Conservation (phyloP, 2,329 filamentous ascomycete genomes). For the Bipolaris sorokiniana region DNA sequence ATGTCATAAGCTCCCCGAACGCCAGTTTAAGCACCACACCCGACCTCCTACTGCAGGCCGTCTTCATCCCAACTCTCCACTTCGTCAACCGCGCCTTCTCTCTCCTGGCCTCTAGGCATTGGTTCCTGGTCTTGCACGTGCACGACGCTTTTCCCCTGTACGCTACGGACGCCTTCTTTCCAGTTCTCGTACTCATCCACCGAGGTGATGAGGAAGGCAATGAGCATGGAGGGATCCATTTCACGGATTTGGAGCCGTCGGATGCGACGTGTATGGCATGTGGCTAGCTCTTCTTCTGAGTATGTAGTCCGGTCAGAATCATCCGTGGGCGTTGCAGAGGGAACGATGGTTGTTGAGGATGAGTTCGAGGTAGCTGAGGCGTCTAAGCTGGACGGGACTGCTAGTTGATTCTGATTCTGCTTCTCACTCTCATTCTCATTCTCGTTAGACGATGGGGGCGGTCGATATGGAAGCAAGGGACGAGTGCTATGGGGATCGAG, state of each 20-base stretch:
- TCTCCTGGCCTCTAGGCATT: constrained; percentile 61
- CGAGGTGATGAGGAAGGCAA: constrained; percentile 85
- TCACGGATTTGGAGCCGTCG: constrained; percentile 83
- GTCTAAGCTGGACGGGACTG: constrained; percentile 8
- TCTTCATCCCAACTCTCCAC: constrained; percentile 80
- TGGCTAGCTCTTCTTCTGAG: constrained; percentile 74
- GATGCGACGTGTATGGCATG: constrained; percentile 86
- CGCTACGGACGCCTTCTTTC: constrained; percentile 75
- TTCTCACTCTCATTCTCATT: background rate
- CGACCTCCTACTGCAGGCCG: constrained; percentile 31
- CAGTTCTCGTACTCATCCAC: constrained; percentile 85
- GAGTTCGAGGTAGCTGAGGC: constrained; percentile 21
- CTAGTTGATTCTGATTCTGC: background rate
- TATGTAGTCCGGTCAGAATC: constrained; percentile 56
- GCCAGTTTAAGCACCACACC: background rate
- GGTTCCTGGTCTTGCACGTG: constrained; percentile 76
- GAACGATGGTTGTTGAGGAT: constrained; percentile 34
- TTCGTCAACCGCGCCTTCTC: constrained; percentile 81
- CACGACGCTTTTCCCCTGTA: constrained; percentile 78
- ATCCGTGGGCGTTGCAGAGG: constrained; percentile 6
- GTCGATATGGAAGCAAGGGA: constrained; percentile 69
- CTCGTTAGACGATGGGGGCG: constrained; percentile 5
- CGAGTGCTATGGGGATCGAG: constrained; percentile 91
- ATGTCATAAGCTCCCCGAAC: constrained; percentile 6
- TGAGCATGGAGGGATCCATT: constrained; percentile 98